Base-by-base conservation (phyloP, 305 asterid species). In the Euphrasia arctica region DNA sequence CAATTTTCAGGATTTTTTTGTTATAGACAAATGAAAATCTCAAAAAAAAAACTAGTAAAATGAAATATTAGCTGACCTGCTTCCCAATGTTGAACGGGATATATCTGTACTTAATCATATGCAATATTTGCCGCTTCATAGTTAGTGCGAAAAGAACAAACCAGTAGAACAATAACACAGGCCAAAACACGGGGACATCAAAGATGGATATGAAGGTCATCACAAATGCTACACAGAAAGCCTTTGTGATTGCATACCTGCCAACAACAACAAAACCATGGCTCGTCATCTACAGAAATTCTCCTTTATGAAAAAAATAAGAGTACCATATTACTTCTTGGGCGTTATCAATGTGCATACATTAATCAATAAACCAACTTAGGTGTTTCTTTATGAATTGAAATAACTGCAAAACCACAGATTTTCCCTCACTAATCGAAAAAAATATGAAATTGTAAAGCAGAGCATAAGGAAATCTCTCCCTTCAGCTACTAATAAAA, bases 131-230 rank as follows among this genome's bases (percentile, higher is more conserved):
- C 58, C 91, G 88, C 75, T 79, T 86, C 93, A 89, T 85, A 32
- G 95, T 89, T 15, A 85, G 82, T 27, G 72, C 79, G 54, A 89
- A 85, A 28, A 89, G 89, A 58, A 89, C 93, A 66, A 89, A 34
- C 96, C 96, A 89, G 84, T 86, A 89, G 82, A 74, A 79, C 69
- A 89, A 66, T 43, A 89, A 62, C 58, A 86, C 81, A 55, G 96
- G 96, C 96, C 96, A 86, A 75, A 89, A 89, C 43, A 89, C 96
- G 0, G 95, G 96, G 68, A 89, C 91, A 43, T 89, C 96, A 54
- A 89, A 86, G 74, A 89, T 73, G 65, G 93, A 85, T 58, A 89
- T 86, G 83, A 86, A 86, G 67, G 95, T 89, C 95, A 89, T 83
- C 48, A 72, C 63, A 75, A 89, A 85, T 70, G 95, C 93, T 61